These are phyloP conservation scores for Trichosporon coremiiforme DNA, from an alignment of 1,284 basidiomycete genomes.

Conservation along the genomic window DNA sequence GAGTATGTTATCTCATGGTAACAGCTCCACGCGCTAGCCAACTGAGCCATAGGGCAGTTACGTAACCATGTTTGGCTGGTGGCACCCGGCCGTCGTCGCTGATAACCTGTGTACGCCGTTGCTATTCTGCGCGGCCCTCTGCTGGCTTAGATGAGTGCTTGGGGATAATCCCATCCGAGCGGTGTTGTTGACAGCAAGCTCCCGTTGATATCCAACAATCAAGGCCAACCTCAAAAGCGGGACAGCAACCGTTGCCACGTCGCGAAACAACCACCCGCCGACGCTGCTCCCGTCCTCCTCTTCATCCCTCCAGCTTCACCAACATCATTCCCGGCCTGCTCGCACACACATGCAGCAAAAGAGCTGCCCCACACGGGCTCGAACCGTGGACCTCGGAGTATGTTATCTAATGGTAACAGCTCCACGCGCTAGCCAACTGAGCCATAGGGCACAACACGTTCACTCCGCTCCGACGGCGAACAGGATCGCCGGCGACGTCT, in stretches of 20 bases:
- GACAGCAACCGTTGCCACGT: no score
- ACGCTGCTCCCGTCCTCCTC: no score
- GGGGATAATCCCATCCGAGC: no score
- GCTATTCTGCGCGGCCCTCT: no score
- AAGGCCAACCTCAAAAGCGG: neutral
- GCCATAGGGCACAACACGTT: slow-evolving; percentile 5
- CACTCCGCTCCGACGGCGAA: neutral
- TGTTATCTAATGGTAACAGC: neutral
- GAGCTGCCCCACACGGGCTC: slow-evolving; percentile 8
- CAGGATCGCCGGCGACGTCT: neutral
- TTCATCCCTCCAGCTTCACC: no score
- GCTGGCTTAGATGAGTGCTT: no score
- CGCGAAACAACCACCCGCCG: no score
- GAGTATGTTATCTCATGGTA: neutral
- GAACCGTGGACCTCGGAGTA: slow-evolving; percentile 13
- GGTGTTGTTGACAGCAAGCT: no score
- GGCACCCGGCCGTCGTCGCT: no score
- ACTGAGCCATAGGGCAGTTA: neutral
- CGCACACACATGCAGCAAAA: neutral
- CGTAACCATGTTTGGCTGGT: neutral
- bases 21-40: slow-evolving; percentile 1
- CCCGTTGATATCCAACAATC: no score
- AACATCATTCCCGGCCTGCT: no score
- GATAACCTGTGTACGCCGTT: no score
- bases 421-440: slow-evolving; percentile 14